phyloP scores from a whole-genome alignment of 2,329 filamentous ascomycete species.

The Fragosphaeria purpurea region DNA sequence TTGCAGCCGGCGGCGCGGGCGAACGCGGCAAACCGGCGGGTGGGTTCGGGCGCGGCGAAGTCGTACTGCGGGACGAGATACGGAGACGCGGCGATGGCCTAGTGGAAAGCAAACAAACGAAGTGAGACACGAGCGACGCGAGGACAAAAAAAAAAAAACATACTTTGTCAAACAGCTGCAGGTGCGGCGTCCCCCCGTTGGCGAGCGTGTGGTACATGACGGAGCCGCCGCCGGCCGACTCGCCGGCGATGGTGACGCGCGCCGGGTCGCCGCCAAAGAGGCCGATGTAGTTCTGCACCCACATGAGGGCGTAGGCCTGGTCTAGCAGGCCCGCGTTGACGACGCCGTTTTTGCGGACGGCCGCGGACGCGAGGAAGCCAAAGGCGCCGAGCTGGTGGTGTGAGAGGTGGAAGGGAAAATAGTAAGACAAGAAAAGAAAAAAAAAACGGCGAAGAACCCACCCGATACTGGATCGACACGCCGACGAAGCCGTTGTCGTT shows the following conservation, averaged over 20 bases:
- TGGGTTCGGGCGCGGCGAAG: constrained; percentile 34
- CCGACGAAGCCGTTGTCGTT: constrained; percentile 16
- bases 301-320: constrained; percentile 40
- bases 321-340: constrained; percentile 46
- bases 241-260: constrained; percentile 44
- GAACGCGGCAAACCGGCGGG: constrained; percentile 35
- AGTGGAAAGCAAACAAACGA: no score
- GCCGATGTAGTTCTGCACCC: constrained; percentile 42
- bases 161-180: not conserved
- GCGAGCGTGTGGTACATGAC: constrained; percentile 29
- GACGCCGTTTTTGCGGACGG: constrained; percentile 13
- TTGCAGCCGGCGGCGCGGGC: constrained; percentile 30
- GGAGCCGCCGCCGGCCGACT: constrained; percentile 42
- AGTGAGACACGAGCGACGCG: not conserved
- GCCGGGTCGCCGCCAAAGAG: constrained; percentile 43
- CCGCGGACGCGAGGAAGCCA: constrained; percentile 12
- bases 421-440: not conserved
- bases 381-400: constrained; percentile 10
- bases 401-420: not conserved
- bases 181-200: constrained; percentile 27
- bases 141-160: not conserved
- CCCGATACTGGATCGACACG: constrained; percentile 20
- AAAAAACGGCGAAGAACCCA: not conserved
- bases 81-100: constrained; percentile 19
- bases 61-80: constrained; percentile 39